Evolutionary conservation across 2,329 filamentous ascomycete genomes (phyloP).

Genomic region (Hyphodiscus sp.): DNA sequence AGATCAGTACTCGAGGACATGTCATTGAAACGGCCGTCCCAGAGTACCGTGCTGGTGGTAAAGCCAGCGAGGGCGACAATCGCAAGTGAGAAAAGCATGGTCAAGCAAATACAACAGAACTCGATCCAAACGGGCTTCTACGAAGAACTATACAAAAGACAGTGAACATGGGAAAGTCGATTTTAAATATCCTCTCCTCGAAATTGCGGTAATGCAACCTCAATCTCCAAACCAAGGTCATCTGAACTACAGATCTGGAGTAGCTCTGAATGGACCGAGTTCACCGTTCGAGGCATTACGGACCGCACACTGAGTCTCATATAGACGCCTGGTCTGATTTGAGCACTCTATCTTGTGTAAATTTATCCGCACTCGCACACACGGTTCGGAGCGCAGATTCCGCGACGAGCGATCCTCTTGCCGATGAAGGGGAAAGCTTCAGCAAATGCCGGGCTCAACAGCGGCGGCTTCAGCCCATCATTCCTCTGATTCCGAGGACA

Average conservation of each 20-base stretch:
- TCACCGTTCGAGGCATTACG: conserved; percentile 4
- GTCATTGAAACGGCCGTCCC: conserved; percentile 62
- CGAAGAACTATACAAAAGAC: neutral
- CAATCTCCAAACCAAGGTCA: neutral
- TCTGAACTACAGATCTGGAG: conserved; percentile 1
- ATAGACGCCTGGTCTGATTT: conserved; percentile 2
- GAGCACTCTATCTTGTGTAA: conserved; percentile 1
- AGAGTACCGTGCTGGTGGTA: conserved; percentile 43
- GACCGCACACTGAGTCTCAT: conserved; percentile 8
- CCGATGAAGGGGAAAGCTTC: neutral
- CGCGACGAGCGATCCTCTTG: neutral
- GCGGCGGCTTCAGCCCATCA: neutral
- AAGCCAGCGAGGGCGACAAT: conserved; percentile 18
- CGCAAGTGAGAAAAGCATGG: conserved; percentile 22
- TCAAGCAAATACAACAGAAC: neutral
- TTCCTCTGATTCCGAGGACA: neutral
- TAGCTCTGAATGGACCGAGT: neutral
- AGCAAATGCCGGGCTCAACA: neutral
- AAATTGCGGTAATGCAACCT: neutral
- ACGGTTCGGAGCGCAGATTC: neutral
- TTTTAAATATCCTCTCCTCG: neutral
- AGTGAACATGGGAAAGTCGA: neutral
- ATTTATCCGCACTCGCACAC: neutral
- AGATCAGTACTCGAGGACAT: conserved; percentile 47
- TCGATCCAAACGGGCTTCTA: neutral